Percentiles rank a stretch among this genome's conserved stretches.
Conservation (phyloP, 2,329 filamentous ascomycete species). For the Hypoxylon sp. region DNA sequence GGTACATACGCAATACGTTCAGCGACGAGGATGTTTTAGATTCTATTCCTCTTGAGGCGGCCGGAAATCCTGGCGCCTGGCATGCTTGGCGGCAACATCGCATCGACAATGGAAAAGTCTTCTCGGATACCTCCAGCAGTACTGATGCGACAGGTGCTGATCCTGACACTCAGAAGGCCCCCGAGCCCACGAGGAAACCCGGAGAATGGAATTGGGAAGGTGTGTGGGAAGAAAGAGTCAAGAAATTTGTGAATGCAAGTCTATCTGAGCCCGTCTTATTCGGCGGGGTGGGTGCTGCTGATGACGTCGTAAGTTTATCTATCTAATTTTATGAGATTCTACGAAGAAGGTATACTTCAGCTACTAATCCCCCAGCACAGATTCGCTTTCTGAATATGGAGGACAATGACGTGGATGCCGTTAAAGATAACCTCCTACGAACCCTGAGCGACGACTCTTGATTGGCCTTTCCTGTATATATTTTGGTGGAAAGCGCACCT, state of each 20-base stretch:
- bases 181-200: conserved; percentile 67
- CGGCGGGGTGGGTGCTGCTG: conserved; percentile 72
- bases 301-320: conserved; percentile 76
- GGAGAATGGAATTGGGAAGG: conserved; percentile 98
- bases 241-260: conserved; percentile 82
- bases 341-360: neutral
- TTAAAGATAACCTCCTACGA: conserved; percentile 72
- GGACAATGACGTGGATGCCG: conserved; percentile 68
- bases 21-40: conserved; percentile 84
- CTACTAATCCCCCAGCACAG: conserved; percentile 56
- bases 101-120: conserved; percentile 63
- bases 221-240: conserved; percentile 93
- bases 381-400: conserved; percentile 78
- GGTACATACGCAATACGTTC: conserved; percentile 87
- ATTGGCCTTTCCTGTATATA: conserved; percentile 40
- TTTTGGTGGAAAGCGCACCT: conserved; percentile 35
- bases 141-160: conserved; percentile 24
- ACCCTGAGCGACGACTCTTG: conserved; percentile 60
- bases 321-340: conserved; percentile 9
- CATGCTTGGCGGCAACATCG: conserved; percentile 90
- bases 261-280: conserved; percentile 85
- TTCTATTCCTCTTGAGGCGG: conserved; percentile 82
- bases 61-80: conserved; percentile 92
- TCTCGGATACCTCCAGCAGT: conserved; percentile 29
- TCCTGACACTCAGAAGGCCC: conserved; percentile 44